A percentile compares a stretch with the other conserved stretches of the same genome.
phyloP scores from a whole-genome alignment of 768 basidiomycete species.

The Omphalotus guepiniiformis region DNA sequence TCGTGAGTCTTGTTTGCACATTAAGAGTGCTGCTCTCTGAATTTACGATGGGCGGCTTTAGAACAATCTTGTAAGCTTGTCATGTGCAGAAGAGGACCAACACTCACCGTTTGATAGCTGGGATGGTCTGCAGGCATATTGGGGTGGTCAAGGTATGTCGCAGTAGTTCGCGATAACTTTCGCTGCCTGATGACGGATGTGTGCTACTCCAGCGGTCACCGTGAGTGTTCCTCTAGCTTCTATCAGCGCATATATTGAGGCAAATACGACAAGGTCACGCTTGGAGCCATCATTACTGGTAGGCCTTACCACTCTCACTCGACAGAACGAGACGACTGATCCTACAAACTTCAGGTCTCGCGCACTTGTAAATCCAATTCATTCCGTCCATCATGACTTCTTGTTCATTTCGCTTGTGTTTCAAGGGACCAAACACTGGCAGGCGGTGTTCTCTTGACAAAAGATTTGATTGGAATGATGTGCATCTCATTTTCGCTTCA shows the following conservation, averaged over 20 bases:
- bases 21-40: neutral
- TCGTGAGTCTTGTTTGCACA: constrained; percentile 7
- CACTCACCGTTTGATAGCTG: constrained; percentile 11
- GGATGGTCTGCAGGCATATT: constrained; percentile 19
- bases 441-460: constrained; percentile 14
- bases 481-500: constrained; percentile 6
- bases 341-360: no score
- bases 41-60: neutral
- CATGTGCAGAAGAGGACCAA: no score
- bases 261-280: constrained; percentile 10
- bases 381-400: neutral
- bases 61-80: no score
- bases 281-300: constrained; percentile 14
- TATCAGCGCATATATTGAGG: constrained; percentile 1
- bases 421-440: constrained; percentile 14
- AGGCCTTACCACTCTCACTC: no score
- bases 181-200: neutral
- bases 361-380: constrained; percentile 11
- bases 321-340: no score
- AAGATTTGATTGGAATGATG: constrained; percentile 17
- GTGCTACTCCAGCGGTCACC: constrained; percentile 10
- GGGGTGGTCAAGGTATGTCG: constrained; percentile 17
- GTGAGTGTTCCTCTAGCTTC: constrained; percentile 9
- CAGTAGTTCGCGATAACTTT: constrained; percentile 4
- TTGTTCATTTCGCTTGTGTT: constrained; percentile 2